Base-by-base conservation (phyloP, 2,329 filamentous ascomycete genomes). In the Fusarium incarnatum region DNA sequence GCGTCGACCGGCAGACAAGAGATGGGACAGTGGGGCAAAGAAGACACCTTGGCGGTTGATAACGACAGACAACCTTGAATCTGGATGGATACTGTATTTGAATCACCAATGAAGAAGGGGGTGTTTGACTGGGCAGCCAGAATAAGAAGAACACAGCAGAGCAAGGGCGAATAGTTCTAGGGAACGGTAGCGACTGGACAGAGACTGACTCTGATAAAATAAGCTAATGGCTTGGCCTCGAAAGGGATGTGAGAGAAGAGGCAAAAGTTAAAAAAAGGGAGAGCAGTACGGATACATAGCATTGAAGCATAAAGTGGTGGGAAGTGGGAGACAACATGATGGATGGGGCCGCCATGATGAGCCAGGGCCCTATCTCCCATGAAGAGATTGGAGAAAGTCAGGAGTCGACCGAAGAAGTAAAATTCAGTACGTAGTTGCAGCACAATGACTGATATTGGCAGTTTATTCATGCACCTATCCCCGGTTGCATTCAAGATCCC, bases 1-100 rank as follows among this genome's bases (percentile, higher is more conserved):
- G 73, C 72, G 72, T 73, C 62, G 57, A 60, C 55, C 56, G 34
- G 57, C 58, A 72, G 53, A 68, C 60, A 49, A 72, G 53, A 68
- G 63, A 49, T 56, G 60, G 49, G 73, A 58, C 64, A 56, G 68
- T 71, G 73, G 71, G 71, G 64, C 68, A 67, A 37, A 55, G 25
- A 59, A 53, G 25, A 54, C 50, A 64, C 46, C 68, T 68, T 56
- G 40, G 54, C 56, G 49, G 25, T 53, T 67, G 56, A 59, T 48
- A 73, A 46, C 52, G 48, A 68, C 46, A 46, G 52, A 68, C 56
- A 60, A 27, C 54, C 23, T 37, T 37, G 34, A 53, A 53, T 42
- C 20, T 37, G 41, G 15, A 53, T 28, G 49, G 49, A 53, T 42
- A 53, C 49, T 37, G 34, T 37, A n/a, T 28, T 37, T 45, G 10